Conservation (phyloP, 768 basidiomycete species). For the Termitomyces sp. region DNA sequence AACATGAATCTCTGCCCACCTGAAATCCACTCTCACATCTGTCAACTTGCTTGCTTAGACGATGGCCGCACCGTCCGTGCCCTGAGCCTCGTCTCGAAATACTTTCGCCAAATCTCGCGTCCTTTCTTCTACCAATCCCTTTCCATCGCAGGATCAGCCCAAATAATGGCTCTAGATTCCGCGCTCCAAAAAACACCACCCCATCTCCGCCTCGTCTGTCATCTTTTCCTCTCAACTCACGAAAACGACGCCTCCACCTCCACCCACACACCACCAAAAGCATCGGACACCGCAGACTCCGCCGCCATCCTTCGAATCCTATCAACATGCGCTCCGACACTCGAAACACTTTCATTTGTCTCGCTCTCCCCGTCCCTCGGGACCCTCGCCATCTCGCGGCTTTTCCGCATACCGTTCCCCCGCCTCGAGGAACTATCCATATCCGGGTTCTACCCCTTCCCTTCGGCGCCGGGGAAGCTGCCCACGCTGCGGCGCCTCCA, state of each 20-base stretch:
- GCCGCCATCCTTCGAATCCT: constrained; percentile 27
- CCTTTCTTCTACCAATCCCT: constrained; percentile 37
- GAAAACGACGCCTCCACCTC: constrained; percentile 7
- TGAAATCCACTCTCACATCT: constrained; percentile 41
- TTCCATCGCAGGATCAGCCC: constrained; percentile 22
- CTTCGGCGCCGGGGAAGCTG: constrained; percentile 26
- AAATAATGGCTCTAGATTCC: constrained; percentile 21
- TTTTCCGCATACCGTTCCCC: constrained; percentile 39
- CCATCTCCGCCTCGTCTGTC: constrained; percentile 32
- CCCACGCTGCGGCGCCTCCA: constrained; percentile 36
- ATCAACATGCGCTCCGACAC: constrained; percentile 30
- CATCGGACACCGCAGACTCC: constrained; percentile 4
- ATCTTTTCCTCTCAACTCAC: constrained; percentile 39
- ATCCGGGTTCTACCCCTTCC: constrained; percentile 47
- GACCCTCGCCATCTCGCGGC: constrained; percentile 31
- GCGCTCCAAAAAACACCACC: constrained; percentile 26
- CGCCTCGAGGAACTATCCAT: constrained; percentile 34
- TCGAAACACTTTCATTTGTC: constrained; percentile 35
- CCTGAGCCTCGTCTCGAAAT: constrained; percentile 32
- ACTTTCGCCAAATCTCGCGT: constrained; percentile 30
- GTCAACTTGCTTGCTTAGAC: constrained; percentile 33
- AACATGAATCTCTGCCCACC: constrained; percentile 33
- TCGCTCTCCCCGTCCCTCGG: constrained; percentile 26
- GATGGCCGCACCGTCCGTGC: constrained; percentile 31
- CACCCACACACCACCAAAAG: constrained; percentile 3